Evolutionary conservation across 495 filamentous ascomycete species (phyloP).

Genomic region (Jackrogersella multiformis): DNA sequence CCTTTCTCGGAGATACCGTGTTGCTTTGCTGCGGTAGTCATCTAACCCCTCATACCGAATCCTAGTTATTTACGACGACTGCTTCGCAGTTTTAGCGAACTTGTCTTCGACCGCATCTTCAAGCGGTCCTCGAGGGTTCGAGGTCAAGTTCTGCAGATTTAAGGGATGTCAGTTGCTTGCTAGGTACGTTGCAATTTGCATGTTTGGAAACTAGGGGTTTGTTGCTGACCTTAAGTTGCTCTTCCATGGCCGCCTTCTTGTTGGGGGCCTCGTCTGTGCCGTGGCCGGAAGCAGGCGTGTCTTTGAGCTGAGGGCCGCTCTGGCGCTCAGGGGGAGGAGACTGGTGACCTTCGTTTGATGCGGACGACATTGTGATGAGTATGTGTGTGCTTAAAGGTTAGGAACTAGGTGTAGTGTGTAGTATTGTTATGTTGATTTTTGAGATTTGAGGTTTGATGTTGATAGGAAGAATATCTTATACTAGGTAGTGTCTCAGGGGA

Average conservation of each 20-base stretch:
- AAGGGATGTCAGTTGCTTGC: neutral
- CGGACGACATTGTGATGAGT: slow-evolving; percentile 61
- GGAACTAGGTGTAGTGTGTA: slow-evolving; percentile 13
- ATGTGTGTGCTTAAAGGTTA: slow-evolving; percentile 28
- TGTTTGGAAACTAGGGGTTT: neutral
- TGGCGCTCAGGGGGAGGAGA: slow-evolving; percentile 81
- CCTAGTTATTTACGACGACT: slow-evolving; percentile 6
- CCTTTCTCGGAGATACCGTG: neutral
- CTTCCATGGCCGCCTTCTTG: slow-evolving; percentile 60
- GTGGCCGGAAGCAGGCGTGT: slow-evolving; percentile 65
- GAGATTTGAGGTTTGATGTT: slow-evolving; percentile 13
- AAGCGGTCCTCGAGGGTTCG: slow-evolving; percentile 76
- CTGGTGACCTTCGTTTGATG: slow-evolving; percentile 69
- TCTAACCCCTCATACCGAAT: neutral
- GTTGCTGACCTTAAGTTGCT: slow-evolving; percentile 54
- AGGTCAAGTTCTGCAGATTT: slow-evolving; percentile 53
- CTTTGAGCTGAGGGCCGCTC: slow-evolving; percentile 69
- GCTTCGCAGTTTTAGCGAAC: slow-evolving; percentile 57
- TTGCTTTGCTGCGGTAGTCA: neutral
- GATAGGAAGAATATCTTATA: neutral
- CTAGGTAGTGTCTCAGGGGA: neutral
- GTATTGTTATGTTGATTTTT: neutral
- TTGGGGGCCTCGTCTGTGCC: slow-evolving; percentile 57
- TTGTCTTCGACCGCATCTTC: slow-evolving; percentile 76
- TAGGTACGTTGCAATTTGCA: neutral